phyloP scores from a whole-genome alignment of 2,329 filamentous ascomycete species.

The Ambrosiella beaveri region DNA sequence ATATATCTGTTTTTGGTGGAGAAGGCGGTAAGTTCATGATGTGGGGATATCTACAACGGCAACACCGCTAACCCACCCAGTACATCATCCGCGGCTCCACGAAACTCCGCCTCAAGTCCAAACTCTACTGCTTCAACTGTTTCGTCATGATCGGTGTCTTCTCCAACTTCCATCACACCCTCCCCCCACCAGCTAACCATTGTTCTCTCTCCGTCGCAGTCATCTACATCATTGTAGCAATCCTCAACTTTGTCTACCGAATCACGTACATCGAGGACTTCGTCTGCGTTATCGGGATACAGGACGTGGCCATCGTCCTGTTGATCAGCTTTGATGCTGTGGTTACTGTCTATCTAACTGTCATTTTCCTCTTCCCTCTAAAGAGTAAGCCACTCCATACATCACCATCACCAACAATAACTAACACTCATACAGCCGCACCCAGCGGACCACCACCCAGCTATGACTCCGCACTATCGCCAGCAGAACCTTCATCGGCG shows the following conservation, averaged over 20 bases:
- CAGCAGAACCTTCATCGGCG: constrained; percentile 41
- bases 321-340: constrained; percentile 43
- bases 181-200: background rate
- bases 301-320: constrained; percentile 39
- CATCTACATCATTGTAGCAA: constrained; percentile 29
- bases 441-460: constrained; percentile 24
- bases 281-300: constrained; percentile 45
- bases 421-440: constrained; percentile 32
- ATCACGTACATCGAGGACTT: constrained; percentile 37
- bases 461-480: constrained; percentile 33
- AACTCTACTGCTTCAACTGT: constrained; percentile 43
- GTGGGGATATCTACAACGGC: too few relatives aligned
- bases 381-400: constrained; percentile 24
- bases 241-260: constrained; percentile 44
- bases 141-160: constrained; percentile 29
- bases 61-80: constrained; percentile 17
- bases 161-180: background rate
- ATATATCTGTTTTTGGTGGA: constrained; percentile 51
- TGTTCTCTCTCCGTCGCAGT: constrained; percentile 16
- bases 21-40: constrained; percentile 32
- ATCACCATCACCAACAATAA: background rate
- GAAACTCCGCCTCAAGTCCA: constrained; percentile 36
- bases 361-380: constrained; percentile 44
- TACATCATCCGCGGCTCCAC: constrained; percentile 38
- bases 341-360: constrained; percentile 45